Conservation (phyloP, 2,329 filamentous ascomycete species). For the Helotiales sp. region DNA sequence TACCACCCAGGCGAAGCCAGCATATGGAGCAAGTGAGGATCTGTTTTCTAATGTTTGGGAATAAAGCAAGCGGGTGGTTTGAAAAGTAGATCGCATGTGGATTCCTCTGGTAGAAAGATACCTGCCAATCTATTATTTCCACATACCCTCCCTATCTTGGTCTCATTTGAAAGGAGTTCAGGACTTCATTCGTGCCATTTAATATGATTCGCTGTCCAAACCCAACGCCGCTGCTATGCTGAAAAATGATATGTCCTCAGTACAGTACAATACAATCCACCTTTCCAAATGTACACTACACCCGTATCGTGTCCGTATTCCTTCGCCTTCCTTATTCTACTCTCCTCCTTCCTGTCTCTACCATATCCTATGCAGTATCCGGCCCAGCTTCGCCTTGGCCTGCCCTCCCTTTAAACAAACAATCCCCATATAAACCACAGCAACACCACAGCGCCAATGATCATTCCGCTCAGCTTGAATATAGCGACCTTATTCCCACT, state of each 20-base stretch:
- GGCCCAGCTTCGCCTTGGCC: not conserved
- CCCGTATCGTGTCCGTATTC: not conserved
- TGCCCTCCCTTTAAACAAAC: constrained; percentile 34
- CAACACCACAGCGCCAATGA: constrained; percentile 73
- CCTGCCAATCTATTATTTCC: constrained; percentile 11
- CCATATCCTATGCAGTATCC: too few species aligned
- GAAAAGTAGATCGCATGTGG: constrained; percentile 4
- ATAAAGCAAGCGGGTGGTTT: constrained; percentile 47
- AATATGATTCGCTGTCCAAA: constrained; percentile 5
- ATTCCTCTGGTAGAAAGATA: constrained; percentile 8
- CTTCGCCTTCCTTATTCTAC: not conserved
- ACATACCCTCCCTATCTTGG: not conserved
- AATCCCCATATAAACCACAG: constrained; percentile 63
- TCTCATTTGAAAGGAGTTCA: not conserved
- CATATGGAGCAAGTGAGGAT: constrained; percentile 76
- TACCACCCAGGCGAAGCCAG: constrained; percentile 56
- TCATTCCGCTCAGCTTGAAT: constrained; percentile 84
- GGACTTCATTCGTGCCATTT: constrained; percentile 3
- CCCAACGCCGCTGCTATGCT: constrained; percentile 43
- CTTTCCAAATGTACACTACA: constrained; percentile 3
- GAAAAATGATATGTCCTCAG: constrained; percentile 31
- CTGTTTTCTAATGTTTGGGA: constrained; percentile 97
- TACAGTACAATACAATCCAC: constrained; percentile 34
- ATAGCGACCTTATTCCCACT: constrained; percentile 91
- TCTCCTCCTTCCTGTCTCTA: not conserved